Base-by-base conservation (phyloP, 306 rosid genomes). In the Glycine soja region DNA sequence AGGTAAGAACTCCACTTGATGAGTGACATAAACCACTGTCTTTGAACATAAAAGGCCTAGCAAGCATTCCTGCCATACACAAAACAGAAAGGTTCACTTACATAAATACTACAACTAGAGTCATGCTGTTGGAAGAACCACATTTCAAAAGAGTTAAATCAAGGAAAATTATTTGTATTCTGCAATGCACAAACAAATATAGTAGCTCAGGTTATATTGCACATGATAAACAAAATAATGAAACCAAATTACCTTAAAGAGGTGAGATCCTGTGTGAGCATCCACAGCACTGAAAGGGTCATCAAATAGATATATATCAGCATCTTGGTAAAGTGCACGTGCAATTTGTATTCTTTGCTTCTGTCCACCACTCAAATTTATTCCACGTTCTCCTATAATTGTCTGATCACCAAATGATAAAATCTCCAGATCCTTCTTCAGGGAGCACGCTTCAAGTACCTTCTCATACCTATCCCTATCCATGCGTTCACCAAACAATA, bases 291-390 rank as follows among this genome's bases (percentile, higher is more conserved):
- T 92, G 61, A 95, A 92, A 40, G 98, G 98, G 88, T 92, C 98
- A 81, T 92, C 98, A 87, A 92, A 90, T 72, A 95, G 83, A 88
- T 91, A 95, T 74, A 93, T 92, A 82, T 91, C 97, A 79, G 94
- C 92, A 72, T 92, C 97, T 83, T 90, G 95, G 84, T 95, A 92
- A 57, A 92, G 81, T 65, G 97, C 91, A 10, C 97, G 92, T 1
- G 95, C 99, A 51, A 92, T 91, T 81, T 95, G 99, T 85, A 95
- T 84, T 83, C 97, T 91, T 80, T 95, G 94, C 72, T 93, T 93
- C 77, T 95, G 97, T 64, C 99, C 99, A 0, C 99, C 97, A 48
- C 99, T 95, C 89, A 95, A 81, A 90, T 95, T 93, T 88, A 95
- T 95, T 53, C 99, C 99, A 69, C 97, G 85, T 77, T 95, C 99